Evolutionary conservation across 768 basidiomycete genomes (phyloP), one percentile per base, ranked within the genome.

Genomic region (Mycena pura): DNA sequence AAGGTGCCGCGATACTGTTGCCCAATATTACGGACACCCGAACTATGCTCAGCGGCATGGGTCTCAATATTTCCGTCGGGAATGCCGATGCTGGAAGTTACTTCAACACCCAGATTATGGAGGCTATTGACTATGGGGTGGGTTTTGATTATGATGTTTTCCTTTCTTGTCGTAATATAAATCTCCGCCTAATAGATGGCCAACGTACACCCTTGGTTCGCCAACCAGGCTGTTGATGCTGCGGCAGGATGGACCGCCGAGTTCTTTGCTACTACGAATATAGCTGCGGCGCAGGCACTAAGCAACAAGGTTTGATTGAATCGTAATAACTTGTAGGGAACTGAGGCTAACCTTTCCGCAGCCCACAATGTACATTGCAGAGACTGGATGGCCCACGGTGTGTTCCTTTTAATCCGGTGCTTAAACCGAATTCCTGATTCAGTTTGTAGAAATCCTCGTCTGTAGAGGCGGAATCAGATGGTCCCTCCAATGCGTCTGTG

Each of bases 191-290:
- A 27, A 19, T 62, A 89, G 87, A 84, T 96, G 89, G 84, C 93
- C 8, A 96, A 97, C 63, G 93, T 95, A 10, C 95, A 96, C 69
- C 88, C 95, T 5, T 95, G 92, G 93, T 99, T 98, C 71, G 96
- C 90, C n/a, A 86, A 88, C 64, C 83, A 90, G 29, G 80, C 84
- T 5, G 86, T 89, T 21, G 72, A 84, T 6, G 68, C 83, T 6
- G 88, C 91, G 0, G 92, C 95, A 0, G 83, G 67, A 5, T 99
- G 96, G 96, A 95, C 93, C 0, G 78, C 78, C 15, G 69, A 83
- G 0, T 99, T 93, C 80, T 97, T 95, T 80, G 68, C 88, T 56
- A 70, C 79, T 10, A 83, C 76, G 19, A 84, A 96, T 69, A 84
- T 93, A 3, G 75, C 67, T 9, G 70, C 77, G 17, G 90, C 93